These are phyloP conservation scores for Penicillium sp. DNA, from an alignment of 2,329 filamentous ascomycete genomes.

Conservation along the genomic window DNA sequence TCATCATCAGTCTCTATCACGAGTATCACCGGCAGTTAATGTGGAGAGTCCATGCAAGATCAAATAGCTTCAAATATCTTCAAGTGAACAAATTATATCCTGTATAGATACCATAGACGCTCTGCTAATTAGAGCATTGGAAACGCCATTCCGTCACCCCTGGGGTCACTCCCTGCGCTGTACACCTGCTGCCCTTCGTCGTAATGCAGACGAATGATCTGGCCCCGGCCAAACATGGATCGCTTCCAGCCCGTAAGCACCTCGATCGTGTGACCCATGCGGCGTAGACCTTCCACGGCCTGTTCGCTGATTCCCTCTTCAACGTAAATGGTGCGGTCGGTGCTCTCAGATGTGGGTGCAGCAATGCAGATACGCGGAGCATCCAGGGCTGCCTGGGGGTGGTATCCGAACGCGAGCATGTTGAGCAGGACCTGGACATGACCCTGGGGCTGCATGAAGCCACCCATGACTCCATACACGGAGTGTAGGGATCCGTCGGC, in stretches of 20 bases:
- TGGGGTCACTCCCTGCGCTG: constrained; percentile 81
- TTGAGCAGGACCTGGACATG: constrained; percentile 91
- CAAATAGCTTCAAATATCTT: neutral
- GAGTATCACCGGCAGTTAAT: neutral
- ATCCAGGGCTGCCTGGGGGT: constrained; percentile 83
- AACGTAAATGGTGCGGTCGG: constrained; percentile 18
- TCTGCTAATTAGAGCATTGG: constrained; percentile 32
- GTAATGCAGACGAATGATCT: constrained; percentile 48
- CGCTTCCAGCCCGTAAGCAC: constrained; percentile 20
- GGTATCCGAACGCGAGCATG: constrained; percentile 73
- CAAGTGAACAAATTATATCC: neutral
- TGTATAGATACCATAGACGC: neutral
- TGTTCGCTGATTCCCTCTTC: constrained; percentile 22
- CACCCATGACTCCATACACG: constrained; percentile 95
- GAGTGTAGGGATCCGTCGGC: constrained; percentile 69
- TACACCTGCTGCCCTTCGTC: constrained; percentile 73
- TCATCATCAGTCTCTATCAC: neutral
- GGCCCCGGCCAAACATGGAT: constrained; percentile 21
- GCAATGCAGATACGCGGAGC: constrained; percentile 87
- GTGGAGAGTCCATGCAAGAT: neutral
- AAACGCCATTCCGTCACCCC: constrained; percentile 73
- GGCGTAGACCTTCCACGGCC: constrained; percentile 18
- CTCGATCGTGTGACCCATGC: constrained; percentile 20
- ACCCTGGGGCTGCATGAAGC: constrained; percentile 97
- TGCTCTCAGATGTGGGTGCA: constrained; percentile 56